Evolutionary conservation across 805 yeast genomes (phyloP).

Genomic region (Candida ascalaphidarum): DNA sequence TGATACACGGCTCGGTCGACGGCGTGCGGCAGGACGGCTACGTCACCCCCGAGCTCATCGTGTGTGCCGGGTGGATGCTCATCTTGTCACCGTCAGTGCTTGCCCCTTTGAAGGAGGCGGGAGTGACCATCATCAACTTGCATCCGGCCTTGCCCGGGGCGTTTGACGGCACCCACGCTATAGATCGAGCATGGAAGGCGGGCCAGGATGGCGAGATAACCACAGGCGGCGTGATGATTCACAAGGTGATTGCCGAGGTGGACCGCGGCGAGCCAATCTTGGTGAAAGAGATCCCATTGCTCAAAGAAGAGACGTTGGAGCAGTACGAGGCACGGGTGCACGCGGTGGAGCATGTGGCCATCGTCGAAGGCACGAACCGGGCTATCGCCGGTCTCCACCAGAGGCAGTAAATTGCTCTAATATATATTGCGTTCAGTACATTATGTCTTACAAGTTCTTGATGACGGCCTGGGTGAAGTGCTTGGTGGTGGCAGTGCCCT

Average conservation of each 20-base stretch:
- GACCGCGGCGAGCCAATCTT: conserved; percentile 88
- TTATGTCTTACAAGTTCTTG: conserved; percentile 45
- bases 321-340: conserved; percentile 81
- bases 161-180: conserved; percentile 95
- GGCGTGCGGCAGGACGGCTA: conserved; percentile 23
- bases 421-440: background rate
- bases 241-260: conserved; percentile 91
- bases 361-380: conserved; percentile 79
- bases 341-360: conserved; percentile 76
- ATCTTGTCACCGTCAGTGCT: conserved; percentile 76
- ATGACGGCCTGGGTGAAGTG: conserved; percentile 92
- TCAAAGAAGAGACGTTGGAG: conserved; percentile 68
- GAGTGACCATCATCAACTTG: conserved; percentile 77
- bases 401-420: too few relatives aligned
- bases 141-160: conserved; percentile 98
- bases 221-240: conserved; percentile 93
- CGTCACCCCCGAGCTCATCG: conserved; percentile 70
- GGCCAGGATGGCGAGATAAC: conserved; percentile 76
- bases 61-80: conserved; percentile 98
- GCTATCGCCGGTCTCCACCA: too few relatives aligned
- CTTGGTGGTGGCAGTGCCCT: conserved; percentile 82
- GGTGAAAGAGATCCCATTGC: conserved; percentile 67
- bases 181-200: conserved; percentile 92
- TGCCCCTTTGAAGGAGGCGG: conserved; percentile 48
- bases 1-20: conserved; percentile 40